A percentile compares a stretch with the other conserved stretches of the same genome.
phyloP scores from a whole-genome alignment of 805 yeast species.

The Cyberlindnera maritima region DNA sequence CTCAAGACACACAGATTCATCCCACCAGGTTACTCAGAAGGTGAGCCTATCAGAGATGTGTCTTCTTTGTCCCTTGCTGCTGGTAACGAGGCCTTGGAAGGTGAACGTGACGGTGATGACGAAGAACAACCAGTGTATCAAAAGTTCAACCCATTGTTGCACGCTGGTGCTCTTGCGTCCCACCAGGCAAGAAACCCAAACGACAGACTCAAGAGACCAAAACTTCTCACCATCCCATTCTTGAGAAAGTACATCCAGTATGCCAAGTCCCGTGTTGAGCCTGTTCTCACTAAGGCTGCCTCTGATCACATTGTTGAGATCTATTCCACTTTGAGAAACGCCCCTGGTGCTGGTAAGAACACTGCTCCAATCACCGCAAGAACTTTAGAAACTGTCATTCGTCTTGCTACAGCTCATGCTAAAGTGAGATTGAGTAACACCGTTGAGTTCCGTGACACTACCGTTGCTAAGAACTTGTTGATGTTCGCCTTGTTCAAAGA shows the following conservation, averaged over 20 bases:
- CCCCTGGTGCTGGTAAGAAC: conserved; percentile 58
- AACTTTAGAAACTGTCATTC: conserved; percentile 92
- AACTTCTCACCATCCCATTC: conserved; percentile 75
- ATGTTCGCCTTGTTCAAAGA: conserved; percentile 87
- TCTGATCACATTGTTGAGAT: conserved; percentile 76
- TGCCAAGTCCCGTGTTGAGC: conserved; percentile 84
- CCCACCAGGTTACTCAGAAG: conserved; percentile 86
- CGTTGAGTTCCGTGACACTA: conserved; percentile 75
- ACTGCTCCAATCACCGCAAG: conserved; percentile 98
- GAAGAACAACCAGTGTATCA: conserved; percentile 58
- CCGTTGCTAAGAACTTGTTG: conserved; percentile 79
- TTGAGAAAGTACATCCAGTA: conserved; percentile 90
- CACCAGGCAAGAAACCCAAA: conserved; percentile 31
- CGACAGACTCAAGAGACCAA: conserved; percentile 31
- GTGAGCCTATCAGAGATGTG: conserved; percentile 87
- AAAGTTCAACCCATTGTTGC: conserved; percentile 76
- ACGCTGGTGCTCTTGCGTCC: conserved; percentile 66
- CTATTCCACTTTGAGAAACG: conserved; percentile 81
- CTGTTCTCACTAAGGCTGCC: conserved; percentile 75
- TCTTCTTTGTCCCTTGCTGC: conserved; percentile 72
- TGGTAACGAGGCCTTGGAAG: conserved; percentile 58
- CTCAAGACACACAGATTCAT: conserved; percentile 87
- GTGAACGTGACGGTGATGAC: conserved; percentile 46
- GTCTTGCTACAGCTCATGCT: conserved; percentile 95
- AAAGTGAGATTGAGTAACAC: conserved; percentile 82